A percentile compares a stretch with the other conserved stretches of the same genome.
Conservation (phyloP, 1,284 basidiomycete species). For the Tilletia caries region DNA sequence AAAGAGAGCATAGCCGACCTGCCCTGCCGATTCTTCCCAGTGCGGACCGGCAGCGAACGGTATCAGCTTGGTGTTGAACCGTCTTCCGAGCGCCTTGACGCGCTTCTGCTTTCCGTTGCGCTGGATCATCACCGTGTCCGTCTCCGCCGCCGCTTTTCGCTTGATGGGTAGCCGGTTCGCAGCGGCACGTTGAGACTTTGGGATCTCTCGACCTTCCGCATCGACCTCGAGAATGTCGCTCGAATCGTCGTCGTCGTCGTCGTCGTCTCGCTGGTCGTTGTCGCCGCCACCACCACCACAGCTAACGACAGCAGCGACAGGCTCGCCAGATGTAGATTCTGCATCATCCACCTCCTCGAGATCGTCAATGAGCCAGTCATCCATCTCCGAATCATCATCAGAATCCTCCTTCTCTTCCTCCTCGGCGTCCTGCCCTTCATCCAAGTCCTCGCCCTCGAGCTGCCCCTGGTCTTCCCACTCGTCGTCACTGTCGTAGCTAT, state of each 20-base stretch:
- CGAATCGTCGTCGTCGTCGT: slow-evolving; percentile 24
- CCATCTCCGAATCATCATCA: slow-evolving; percentile 49
- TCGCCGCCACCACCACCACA: too few relatives aligned
- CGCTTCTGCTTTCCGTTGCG: slow-evolving; percentile 39
- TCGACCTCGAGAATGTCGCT: slow-evolving; percentile 31
- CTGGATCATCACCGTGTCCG: slow-evolving; percentile 9
- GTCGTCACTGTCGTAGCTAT: slow-evolving; percentile 49
- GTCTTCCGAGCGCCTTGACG: slow-evolving; percentile 42
- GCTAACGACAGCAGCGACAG: not conserved
- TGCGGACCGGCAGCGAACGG: slow-evolving; percentile 48
- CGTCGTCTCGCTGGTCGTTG: slow-evolving; percentile 12
- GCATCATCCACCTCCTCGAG: slow-evolving; percentile 46
- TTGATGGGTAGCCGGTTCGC: slow-evolving; percentile 15
- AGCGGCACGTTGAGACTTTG: not conserved
- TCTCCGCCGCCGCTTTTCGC: slow-evolving; percentile 17
- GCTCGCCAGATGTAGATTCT: slow-evolving; percentile 16
- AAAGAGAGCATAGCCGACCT: slow-evolving; percentile 38
- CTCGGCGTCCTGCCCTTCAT: slow-evolving; percentile 37
- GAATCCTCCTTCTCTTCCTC: slow-evolving; percentile 35
- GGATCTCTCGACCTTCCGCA: slow-evolving; percentile 25
- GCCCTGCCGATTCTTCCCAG: slow-evolving; percentile 39
- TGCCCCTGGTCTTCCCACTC: slow-evolving; percentile 50
- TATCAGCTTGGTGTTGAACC: slow-evolving; percentile 48
- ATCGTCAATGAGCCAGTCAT: slow-evolving; percentile 52
- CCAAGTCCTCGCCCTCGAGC: slow-evolving; percentile 46